These are phyloP conservation scores for Carex myosuroides DNA, from an alignment of 176 grass and related monocot genomes.

Conservation along the genomic window DNA sequence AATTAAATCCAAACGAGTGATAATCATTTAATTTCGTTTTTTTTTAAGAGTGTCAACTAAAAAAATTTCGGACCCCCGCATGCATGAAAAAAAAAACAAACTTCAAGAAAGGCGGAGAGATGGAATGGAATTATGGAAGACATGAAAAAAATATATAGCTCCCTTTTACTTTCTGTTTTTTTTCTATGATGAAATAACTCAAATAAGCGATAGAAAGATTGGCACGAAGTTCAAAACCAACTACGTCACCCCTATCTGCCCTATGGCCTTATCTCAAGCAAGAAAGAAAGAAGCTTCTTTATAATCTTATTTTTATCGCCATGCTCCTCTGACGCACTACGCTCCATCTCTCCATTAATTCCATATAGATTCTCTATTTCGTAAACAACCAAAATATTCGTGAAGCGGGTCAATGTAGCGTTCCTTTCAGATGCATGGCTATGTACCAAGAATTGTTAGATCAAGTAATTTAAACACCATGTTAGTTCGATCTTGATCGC, in stretches of 20 bases:
- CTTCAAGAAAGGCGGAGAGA: no score
- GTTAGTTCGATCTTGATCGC: not conserved
- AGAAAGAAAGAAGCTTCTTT: constrained; percentile 9
- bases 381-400: not conserved
- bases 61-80: no score
- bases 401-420: not conserved
- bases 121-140: no score
- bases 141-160: no score
- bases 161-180: not conserved
- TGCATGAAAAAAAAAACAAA: no score
- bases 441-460: not conserved
- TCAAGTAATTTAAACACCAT: not conserved
- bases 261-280: not conserved
- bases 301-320: constrained; percentile 12
- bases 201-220: not conserved
- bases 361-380: not conserved
- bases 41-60: no score
- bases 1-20: no score
- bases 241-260: not conserved
- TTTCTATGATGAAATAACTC: not conserved
- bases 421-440: no score
- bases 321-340: constrained; percentile 4
- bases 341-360: constrained; percentile 1
- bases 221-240: constrained; percentile 9
- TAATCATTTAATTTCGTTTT: no score